Evolutionary conservation across 2,329 filamentous ascomycete species (phyloP).

Genomic region (Penicillium psychrosexuale): DNA sequence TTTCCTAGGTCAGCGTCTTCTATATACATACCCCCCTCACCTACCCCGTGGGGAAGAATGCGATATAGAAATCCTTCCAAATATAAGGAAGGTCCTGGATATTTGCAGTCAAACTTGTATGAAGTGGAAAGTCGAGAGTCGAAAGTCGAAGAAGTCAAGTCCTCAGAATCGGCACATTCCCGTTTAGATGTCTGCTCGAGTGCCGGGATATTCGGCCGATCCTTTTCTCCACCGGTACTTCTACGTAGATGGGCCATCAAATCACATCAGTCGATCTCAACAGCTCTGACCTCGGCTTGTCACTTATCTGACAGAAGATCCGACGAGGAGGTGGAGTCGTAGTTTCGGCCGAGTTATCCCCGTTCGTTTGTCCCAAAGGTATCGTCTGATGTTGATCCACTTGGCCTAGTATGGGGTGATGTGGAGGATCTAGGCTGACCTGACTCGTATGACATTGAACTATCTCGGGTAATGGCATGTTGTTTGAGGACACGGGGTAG

Average conservation of each 20-base stretch:
- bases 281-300: not conserved
- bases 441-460: not conserved
- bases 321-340: not conserved
- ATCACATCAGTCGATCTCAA: not conserved
- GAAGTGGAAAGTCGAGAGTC: not conserved
- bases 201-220: not conserved
- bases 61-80: not conserved
- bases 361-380: not conserved
- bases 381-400: not conserved
- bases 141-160: not conserved
- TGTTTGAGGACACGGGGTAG: not conserved
- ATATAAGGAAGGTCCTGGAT: not conserved
- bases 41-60: not conserved
- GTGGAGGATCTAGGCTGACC: not conserved
- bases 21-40: not conserved
- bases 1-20: not conserved
- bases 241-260: not conserved
- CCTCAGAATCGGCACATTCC: not conserved
- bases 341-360: slow-evolving; percentile 3
- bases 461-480: not conserved
- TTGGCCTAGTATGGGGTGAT: not conserved
- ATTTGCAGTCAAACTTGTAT: not conserved
- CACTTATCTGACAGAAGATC: too few species aligned
- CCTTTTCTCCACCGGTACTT: not conserved
- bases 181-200: not conserved